Evolutionary conservation across 148 eudicot genomes (phyloP), one percentile per base, ranked within the genome.

Genomic region (Selenicereus undatus): DNA sequence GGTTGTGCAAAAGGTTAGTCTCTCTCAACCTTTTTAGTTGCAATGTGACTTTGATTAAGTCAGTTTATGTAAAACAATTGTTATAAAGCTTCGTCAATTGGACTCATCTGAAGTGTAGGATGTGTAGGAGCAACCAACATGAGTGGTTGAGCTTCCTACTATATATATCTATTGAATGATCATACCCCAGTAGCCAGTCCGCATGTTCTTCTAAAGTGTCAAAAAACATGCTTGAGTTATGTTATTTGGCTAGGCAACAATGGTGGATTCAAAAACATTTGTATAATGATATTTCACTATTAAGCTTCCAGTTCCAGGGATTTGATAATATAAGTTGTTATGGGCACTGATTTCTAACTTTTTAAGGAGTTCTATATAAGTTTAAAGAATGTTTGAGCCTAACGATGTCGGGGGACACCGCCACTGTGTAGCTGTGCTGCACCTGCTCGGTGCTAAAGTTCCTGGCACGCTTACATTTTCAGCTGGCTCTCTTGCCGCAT

Each of bases 1-100:
- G 5, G 92, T 95, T 81, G 85, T 88, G 26, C 89, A 89, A 87
- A 89, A 87, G 90, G 98, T 93, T 58, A 85, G 91, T 66, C 36
- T 60, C 79, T 81, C 65, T 74, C 45, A n/a, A 16, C 52, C 27
- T 78, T 69, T 74, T 29, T 26, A 52, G 6, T 51, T 75, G 42
- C 56, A 70, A 48, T 50, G 65, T 75, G 17, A n/a, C 26, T 50
- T 35, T 48, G 58, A 20, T 80, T 36, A 30, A 65, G 5, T 11
- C 68, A 58, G 70, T 54, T 76, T 22, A 16, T 73, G 5, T 75
- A 27, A 51, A 51, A 11, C 11, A 52, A 1, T 16, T 16, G 58
- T 16, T 17, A 18, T 48, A 52, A 75, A 17, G 12, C 42, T 45
- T 48, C 48, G 60, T 74, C 26, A 13, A 14, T 74, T 22, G 35